These are phyloP conservation scores for Carex parvula DNA, from an alignment of 176 grass and related monocot genomes.

Conservation along the genomic window DNA sequence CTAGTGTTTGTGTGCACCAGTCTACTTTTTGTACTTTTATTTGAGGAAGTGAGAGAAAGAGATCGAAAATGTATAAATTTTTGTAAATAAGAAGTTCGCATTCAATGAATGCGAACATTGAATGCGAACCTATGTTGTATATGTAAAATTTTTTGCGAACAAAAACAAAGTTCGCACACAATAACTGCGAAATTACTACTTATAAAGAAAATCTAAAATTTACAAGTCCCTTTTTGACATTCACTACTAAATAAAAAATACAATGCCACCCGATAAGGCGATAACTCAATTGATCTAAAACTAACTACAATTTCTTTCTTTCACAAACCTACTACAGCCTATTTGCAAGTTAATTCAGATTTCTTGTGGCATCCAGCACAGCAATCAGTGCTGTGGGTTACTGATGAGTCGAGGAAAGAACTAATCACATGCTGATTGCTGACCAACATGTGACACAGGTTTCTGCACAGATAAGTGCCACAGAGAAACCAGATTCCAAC, in stretches of 20 bases:
- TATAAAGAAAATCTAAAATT: background rate
- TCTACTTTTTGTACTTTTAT: background rate
- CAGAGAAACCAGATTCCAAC: background rate
- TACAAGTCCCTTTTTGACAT: background rate
- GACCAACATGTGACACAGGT: slow-evolving; percentile 1
- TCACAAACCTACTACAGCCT: background rate
- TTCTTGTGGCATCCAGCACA: background rate
- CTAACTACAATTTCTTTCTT: slow-evolving; percentile 5
- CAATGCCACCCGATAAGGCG: background rate
- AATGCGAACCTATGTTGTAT: background rate
- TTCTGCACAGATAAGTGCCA: background rate
- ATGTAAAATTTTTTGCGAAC: background rate
- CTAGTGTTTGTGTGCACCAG: background rate
- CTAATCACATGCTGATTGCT: background rate
- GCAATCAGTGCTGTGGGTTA: background rate
- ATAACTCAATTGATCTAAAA: background rate
- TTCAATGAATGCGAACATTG: too few relatives aligned
- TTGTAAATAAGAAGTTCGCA: background rate
- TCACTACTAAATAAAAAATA: background rate
- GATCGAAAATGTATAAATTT: background rate
- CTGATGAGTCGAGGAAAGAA: background rate
- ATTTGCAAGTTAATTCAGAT: background rate
- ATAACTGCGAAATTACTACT: background rate
- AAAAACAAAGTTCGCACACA: background rate
- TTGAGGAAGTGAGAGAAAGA: background rate